Evolutionary conservation across 345 rosid species (phyloP).

Genomic region (Cardamine chenopodiifolia): DNA sequence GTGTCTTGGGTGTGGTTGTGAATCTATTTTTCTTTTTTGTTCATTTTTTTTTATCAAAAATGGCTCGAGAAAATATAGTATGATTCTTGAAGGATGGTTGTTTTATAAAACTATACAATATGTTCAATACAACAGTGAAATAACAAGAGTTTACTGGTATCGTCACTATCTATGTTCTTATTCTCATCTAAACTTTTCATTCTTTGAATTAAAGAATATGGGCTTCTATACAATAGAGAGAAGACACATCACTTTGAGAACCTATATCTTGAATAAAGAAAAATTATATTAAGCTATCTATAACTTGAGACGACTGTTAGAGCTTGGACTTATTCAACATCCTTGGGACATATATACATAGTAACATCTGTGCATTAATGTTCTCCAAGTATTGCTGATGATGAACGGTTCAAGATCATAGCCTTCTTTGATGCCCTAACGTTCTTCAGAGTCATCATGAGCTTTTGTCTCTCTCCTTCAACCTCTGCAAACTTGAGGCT

Average conservation of each 20-base stretch:
- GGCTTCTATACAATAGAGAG: slow-evolving; percentile 37
- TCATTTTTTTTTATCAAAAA: slow-evolving; percentile 25
- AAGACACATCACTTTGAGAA: slow-evolving; percentile 8
- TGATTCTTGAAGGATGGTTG: slow-evolving; percentile 20
- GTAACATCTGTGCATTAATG: slow-evolving; percentile 44
- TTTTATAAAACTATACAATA: slow-evolving; percentile 10
- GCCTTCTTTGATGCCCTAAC: slow-evolving; percentile 71
- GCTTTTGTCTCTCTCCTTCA: slow-evolving; percentile 98
- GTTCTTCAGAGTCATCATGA: slow-evolving; percentile 91
- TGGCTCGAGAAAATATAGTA: slow-evolving; percentile 16
- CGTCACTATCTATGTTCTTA: background rate
- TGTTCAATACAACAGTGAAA: background rate
- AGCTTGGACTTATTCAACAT: slow-evolving; percentile 25
- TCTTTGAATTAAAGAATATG: slow-evolving; percentile 34
- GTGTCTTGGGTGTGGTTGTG: slow-evolving; percentile 33
- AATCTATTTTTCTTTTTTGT: slow-evolving; percentile 13
- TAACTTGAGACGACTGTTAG: slow-evolving; percentile 27
- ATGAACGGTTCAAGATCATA: slow-evolving; percentile 46
- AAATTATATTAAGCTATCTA: slow-evolving; percentile 39
- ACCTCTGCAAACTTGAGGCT: slow-evolving; percentile 98
- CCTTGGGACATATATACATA: slow-evolving; percentile 36
- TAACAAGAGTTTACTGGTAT: background rate
- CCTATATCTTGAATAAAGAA: slow-evolving; percentile 27
- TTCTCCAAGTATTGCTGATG: slow-evolving; percentile 60
- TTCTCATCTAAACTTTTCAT: slow-evolving; percentile 15